These are phyloP conservation scores for Penicillium sp. DNA, from an alignment of 2,329 filamentous ascomycete species.

Conservation along the genomic window DNA sequence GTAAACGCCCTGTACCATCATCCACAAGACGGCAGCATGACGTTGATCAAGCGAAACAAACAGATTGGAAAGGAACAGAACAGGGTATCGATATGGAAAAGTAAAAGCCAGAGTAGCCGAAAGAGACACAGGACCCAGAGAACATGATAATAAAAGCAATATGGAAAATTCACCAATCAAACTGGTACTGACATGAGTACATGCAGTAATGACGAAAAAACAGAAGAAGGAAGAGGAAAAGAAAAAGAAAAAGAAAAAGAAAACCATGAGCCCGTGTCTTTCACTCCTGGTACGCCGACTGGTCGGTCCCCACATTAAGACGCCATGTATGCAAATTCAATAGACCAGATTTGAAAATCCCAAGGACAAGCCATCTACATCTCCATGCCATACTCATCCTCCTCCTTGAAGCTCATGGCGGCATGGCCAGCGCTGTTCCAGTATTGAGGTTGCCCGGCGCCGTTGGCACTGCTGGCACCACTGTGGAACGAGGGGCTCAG, in stretches of 20 bases:
- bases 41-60: conserved; percentile 6
- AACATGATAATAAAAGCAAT: conserved; percentile 15
- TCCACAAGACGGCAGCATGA: conserved; percentile 2
- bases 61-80: conserved; percentile 26
- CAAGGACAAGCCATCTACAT: conserved; percentile 31
- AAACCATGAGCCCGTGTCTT: conserved; percentile 5
- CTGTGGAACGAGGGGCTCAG: conserved; percentile 72
- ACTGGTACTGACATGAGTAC: conserved; percentile 2
- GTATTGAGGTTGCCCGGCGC: conserved; percentile 54
- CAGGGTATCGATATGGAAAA: conserved; percentile 38
- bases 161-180: conserved; percentile 7
- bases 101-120: conserved; percentile 19
- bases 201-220: conserved; percentile 20
- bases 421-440: conserved; percentile 56
- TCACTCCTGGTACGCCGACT: conserved; percentile 22
- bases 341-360: conserved; percentile 9
- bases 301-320: conserved; percentile 21
- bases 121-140: conserved; percentile 7
- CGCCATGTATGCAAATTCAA: conserved; percentile 34
- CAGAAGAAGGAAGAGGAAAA: not conserved
- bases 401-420: conserved; percentile 81
- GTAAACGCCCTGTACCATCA: not conserved
- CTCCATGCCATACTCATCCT: conserved; percentile 92
- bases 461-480: conserved; percentile 65
- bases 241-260: not conserved